A percentile compares a stretch with the other conserved stretches of the same genome.
phyloP scores from a whole-genome alignment of 257 asterid genomes.

The Nicotiana otophora region DNA sequence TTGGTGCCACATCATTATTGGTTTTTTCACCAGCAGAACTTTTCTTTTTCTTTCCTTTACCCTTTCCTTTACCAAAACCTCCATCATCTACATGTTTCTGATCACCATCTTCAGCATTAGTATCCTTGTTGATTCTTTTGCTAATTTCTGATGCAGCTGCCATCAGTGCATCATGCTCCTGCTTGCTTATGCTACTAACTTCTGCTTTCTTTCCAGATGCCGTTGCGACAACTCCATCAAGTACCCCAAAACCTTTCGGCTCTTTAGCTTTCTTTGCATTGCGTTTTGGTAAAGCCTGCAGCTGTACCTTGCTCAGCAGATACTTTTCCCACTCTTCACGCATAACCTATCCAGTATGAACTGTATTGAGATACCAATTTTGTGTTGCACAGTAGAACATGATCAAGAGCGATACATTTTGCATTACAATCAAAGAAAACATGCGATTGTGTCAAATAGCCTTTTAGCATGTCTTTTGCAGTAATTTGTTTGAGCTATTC shows the following conservation, averaged over 20 bases:
- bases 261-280: slow-evolving; percentile 72
- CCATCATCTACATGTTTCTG: slow-evolving; percentile 29
- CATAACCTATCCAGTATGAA: slow-evolving; percentile 59
- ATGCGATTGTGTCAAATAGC: background rate
- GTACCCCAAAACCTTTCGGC: slow-evolving; percentile 88
- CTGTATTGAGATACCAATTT: background rate
- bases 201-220: slow-evolving; percentile 70
- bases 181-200: slow-evolving; percentile 68
- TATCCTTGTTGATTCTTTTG: slow-evolving; percentile 42
- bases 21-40: slow-evolving; percentile 27
- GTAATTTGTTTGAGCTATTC: background rate
- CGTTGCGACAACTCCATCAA: slow-evolving; percentile 62
- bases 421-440: background rate
- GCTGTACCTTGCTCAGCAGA: slow-evolving; percentile 87
- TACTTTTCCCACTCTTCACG: slow-evolving; percentile 86
- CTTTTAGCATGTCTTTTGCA: background rate
- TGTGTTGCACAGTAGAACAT: background rate
- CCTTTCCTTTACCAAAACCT: slow-evolving; percentile 30
- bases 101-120: slow-evolving; percentile 27
- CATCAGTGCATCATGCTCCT: slow-evolving; percentile 81
- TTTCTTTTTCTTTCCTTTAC: slow-evolving; percentile 45
- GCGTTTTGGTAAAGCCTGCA: slow-evolving; percentile 77
- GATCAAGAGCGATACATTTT: background rate
- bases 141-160: slow-evolving; percentile 73
- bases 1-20: slow-evolving; percentile 37